These are phyloP conservation scores for Solanum clarkiae DNA, from an alignment of 257 asterid species.

Conservation along the genomic window DNA sequence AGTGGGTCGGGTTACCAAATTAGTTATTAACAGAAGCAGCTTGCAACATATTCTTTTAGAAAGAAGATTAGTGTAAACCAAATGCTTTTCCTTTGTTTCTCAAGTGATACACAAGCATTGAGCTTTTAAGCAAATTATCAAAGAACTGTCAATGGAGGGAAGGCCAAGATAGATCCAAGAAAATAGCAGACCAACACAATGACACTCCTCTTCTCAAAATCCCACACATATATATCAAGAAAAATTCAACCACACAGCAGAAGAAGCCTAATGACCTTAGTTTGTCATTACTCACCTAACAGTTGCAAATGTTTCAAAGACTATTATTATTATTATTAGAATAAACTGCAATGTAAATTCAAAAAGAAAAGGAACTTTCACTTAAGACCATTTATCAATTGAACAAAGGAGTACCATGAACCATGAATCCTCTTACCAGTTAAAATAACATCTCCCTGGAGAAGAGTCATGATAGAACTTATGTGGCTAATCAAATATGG, in stretches of 20 bases:
- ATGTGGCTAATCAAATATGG: conserved; percentile 97
- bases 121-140: not conserved
- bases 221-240: not conserved
- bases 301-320: not conserved
- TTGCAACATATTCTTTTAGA: not conserved
- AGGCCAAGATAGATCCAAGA: not conserved
- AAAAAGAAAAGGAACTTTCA: not conserved
- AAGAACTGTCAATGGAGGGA: not conserved
- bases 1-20: not conserved
- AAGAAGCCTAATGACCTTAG: not conserved
- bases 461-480: conserved; percentile 87
- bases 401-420: not conserved
- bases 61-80: not conserved
- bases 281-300: not conserved
- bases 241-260: not conserved
- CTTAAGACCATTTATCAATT: not conserved
- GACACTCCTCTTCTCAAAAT: not conserved
- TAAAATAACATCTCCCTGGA: conserved; percentile 86
- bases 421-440: conserved; percentile 42
- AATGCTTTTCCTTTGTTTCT: not conserved
- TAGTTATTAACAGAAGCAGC: not conserved
- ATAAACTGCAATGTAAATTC: not conserved
- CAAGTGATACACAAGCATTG: not conserved
- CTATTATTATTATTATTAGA: not conserved
- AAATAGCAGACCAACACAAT: not conserved